phyloP scores from a whole-genome alignment of 148 eudicot species.

The Chenopodium suecicum region DNA sequence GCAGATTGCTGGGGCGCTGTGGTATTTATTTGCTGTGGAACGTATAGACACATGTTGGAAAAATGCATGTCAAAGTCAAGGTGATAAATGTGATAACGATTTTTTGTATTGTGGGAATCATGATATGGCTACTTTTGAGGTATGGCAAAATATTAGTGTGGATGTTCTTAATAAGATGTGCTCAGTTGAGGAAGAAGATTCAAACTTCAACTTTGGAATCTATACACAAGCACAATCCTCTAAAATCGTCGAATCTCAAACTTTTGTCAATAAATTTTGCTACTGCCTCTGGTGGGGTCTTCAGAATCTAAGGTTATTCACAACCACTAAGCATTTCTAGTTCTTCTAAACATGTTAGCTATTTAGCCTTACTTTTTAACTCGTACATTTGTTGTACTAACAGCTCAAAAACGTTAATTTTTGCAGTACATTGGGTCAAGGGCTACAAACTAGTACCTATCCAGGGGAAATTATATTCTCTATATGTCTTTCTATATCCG shows the following conservation, averaged over 20 bases:
- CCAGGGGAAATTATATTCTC: constrained; percentile 88
- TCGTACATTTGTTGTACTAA: neutral
- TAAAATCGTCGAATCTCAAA: constrained; percentile 54
- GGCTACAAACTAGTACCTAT: constrained; percentile 89
- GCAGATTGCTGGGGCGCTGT: constrained; percentile 93
- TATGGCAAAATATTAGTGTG: constrained; percentile 55
- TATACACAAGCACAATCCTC: constrained; percentile 76
- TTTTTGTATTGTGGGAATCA: constrained; percentile 80
- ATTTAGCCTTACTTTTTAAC: neutral
- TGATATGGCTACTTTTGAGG: constrained; percentile 30
- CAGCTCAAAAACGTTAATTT: neutral
- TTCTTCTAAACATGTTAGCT: neutral
- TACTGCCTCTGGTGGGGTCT: constrained; percentile 99
- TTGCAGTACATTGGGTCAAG: constrained; percentile 95
- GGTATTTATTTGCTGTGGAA: constrained; percentile 89
- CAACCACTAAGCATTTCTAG: neutral
- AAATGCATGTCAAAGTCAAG: constrained; percentile 53
- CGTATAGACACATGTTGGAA: constrained; percentile 89
- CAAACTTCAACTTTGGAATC: constrained; percentile 85
- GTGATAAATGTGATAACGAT: constrained; percentile 29
- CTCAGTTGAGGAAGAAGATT: constrained; percentile 40
- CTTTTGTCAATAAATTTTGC: constrained; percentile 68
- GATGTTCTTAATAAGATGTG: constrained; percentile 49
- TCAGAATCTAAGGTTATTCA: constrained; percentile 80
- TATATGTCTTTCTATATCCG: constrained; percentile 78